Evolutionary conservation across 2,329 filamentous ascomycete genomes (phyloP), one percentile per base, ranked within the genome.

Genomic region (Taxawa tesnikishii): DNA sequence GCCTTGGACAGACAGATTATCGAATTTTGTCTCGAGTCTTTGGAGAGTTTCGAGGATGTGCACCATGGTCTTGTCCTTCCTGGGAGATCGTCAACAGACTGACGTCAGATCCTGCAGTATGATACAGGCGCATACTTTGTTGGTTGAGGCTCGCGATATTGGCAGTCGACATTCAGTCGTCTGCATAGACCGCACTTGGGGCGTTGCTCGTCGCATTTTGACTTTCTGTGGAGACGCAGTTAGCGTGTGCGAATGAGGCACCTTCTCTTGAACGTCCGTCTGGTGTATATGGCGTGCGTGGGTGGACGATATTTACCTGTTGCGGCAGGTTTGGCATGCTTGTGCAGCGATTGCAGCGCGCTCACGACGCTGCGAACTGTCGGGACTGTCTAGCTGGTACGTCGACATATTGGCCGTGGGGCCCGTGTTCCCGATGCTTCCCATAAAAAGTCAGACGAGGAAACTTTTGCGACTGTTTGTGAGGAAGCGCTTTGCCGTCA

Each of bases 91-190:
- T n/a, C n/a, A n/a, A n/a, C n/a, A n/a, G n/a, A n/a, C n/a, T n/a
- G n/a, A n/a, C n/a, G n/a, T n/a, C n/a, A n/a, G n/a, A n/a, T n/a
- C n/a, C n/a, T n/a, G n/a, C n/a, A n/a, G n/a, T n/a, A n/a, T n/a
- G n/a, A n/a, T n/a, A n/a, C n/a, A n/a, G n/a, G n/a, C n/a, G 62
- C 68, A 56, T 62, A 75, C 71, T 76, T 77, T 32, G 73, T 77
- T 21, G 71, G 70, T 43, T 67, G 64, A 15, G 70, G 68, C 41
- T 74, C 70, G 42, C 70, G 59, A 47, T 78, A 78, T 39, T 62
- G 60, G 49, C 74, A 79, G 24, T 70, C 65, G 38, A 73, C 60
- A 44, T 67, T 63, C 44, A 73, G 65, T 39, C 66, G 63, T 37
- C 64, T 57, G 49, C 73, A 79, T 11, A 69, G 66, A 34, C 67